These are phyloP conservation scores for Sugiyamaella grinbergsii DNA, from an alignment of 1,139 yeast species.

Conservation along the genomic window DNA sequence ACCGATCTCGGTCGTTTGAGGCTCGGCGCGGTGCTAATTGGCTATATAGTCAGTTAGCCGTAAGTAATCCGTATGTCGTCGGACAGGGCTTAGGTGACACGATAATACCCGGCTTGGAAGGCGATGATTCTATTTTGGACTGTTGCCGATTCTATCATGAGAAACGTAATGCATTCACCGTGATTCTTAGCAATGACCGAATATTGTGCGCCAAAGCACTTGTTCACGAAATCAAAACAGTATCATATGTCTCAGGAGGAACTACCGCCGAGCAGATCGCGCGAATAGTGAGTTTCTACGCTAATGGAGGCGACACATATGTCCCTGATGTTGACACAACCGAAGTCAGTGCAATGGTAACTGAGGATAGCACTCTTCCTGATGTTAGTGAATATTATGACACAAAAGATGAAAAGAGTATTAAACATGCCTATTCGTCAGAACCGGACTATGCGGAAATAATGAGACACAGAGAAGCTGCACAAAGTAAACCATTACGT, in stretches of 20 bases:
- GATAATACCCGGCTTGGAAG: constrained; percentile 47
- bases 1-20: constrained; percentile 19
- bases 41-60: constrained; percentile 67
- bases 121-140: constrained; percentile 85
- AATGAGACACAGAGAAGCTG: too few species aligned
- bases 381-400: background rate
- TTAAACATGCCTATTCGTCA: too few species aligned
- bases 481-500: too few species aligned
- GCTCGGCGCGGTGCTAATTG: constrained; percentile 81
- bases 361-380: background rate
- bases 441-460: too few species aligned
- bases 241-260: constrained; percentile 63
- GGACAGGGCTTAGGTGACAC: constrained; percentile 68
- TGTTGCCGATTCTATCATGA: constrained; percentile 70
- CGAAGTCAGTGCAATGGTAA: background rate
- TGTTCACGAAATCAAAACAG: constrained; percentile 65
- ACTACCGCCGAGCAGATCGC: constrained; percentile 59
- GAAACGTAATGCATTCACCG: constrained; percentile 48
- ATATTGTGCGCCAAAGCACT: constrained; percentile 80
- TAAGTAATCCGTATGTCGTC: constrained; percentile 51
- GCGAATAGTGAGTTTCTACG: constrained; percentile 35
- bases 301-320: constrained; percentile 14
- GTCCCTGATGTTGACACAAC: constrained; percentile 5
- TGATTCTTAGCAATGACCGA: constrained; percentile 77
- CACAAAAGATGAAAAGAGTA: background rate